Base-by-base conservation (phyloP, 2,329 filamentous ascomycete species). In the Sphaerostilbella broomeana region DNA sequence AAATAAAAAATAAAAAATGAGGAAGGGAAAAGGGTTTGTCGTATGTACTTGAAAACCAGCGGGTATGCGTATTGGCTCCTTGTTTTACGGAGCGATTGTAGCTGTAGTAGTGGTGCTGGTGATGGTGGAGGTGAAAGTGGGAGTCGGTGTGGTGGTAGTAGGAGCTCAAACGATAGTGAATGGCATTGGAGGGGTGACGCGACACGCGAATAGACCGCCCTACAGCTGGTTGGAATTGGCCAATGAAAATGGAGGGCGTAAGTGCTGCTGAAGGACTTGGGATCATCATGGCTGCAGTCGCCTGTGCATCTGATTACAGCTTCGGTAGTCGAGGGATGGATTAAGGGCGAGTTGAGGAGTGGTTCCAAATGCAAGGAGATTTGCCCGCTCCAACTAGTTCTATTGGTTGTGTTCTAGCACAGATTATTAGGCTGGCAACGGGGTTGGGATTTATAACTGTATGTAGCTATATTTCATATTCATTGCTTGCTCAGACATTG, bases 181-280 rank as follows among this genome's bases (percentile, higher is more conserved):
- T 35, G 33, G 38, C 44, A 39, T 33, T 40, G 32, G 35, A 43
- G 44, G 29, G 44, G 46, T 44, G 47, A 48, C 56, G 54, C 53
- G 57, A 54, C 56, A 56, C 50, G 55, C 50, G 47, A 45, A 30
- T 42, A 25, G 24, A 42, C 9, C 30, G 38, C 53, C 48, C 42
- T 43, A 31, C 19, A 30, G 4, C 24, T 26, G 18, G 19, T 13
- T 21, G 17, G 34, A 45, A 55, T 58, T 54, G 54, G 40, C 56
- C 54, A 58, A 58, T 58, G 32, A 43, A 38, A 13, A 11, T 26
- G 37, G 34, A 13, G 31, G 36, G 16, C n/a, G n/a, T n/a, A n/a
- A n/a, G n/a, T n/a, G n/a, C n/a, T n/a, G n/a, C n/a, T n/a, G n/a
- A n/a, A n/a, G n/a, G n/a, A n/a, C n/a, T n/a, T n/a, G n/a, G n/a